These are phyloP conservation scores for Solanum chacoense DNA, from an alignment of 305 asterid species.

Conservation along the genomic window DNA sequence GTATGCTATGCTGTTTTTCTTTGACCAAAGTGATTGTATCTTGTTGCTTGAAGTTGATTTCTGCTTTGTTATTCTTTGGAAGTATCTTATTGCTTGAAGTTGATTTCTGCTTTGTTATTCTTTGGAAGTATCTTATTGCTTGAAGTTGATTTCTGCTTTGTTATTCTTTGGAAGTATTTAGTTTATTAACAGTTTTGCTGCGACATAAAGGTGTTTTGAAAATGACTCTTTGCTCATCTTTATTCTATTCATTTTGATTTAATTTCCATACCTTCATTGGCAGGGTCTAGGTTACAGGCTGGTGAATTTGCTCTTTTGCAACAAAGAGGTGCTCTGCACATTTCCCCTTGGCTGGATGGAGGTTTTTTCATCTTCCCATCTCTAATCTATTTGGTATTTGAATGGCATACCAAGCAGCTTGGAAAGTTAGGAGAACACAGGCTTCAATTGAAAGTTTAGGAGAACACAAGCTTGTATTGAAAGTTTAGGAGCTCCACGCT, in stretches of 20 bases:
- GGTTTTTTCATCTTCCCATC: not conserved
- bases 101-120: not conserved
- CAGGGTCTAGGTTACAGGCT: not conserved
- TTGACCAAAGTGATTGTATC: not conserved
- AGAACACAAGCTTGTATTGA: not conserved
- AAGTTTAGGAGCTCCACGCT: not conserved
- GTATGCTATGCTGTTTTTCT: too few species aligned
- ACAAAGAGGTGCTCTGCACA: not conserved
- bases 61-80: not conserved
- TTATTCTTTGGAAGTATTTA: not conserved
- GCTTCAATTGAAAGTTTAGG: not conserved
- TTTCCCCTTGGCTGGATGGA: not conserved
- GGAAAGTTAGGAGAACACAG: not conserved
- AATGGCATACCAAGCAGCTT: not conserved
- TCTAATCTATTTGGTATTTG: not conserved
- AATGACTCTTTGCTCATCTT: not conserved
- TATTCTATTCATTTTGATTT: not conserved
- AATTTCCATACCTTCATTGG: not conserved
- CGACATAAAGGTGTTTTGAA: not conserved
- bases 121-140: not conserved
- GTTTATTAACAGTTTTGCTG: not conserved
- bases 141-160: not conserved
- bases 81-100: not conserved
- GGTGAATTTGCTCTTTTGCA: not conserved
- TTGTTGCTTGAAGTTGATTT: not conserved